Conservation (phyloP, 2,329 filamentous ascomycete species). For the Trichoderma citrinoviride region DNA sequence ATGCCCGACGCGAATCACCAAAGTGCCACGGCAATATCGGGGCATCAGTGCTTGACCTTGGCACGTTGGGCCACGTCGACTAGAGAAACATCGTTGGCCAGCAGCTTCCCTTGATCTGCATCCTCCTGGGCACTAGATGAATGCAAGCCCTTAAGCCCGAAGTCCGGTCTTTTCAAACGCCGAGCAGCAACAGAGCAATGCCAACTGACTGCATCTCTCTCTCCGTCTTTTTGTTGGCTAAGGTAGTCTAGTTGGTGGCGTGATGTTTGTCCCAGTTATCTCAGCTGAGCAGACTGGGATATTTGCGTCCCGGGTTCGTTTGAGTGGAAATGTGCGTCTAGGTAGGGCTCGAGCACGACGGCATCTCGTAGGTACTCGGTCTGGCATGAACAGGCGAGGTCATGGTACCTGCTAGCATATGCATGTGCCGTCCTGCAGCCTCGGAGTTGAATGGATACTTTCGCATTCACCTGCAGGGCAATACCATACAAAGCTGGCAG, state of each 20-base stretch:
- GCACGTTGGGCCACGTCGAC: neutral
- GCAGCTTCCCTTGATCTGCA: too few relatives aligned
- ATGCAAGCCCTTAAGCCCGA: constrained; percentile 14
- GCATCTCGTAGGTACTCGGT: neutral
- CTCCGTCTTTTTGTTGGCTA: too few relatives aligned
- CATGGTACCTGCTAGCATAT: too few relatives aligned
- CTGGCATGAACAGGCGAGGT: too few relatives aligned
- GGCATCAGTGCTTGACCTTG: neutral
- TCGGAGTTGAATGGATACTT: too few relatives aligned
- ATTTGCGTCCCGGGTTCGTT: neutral
- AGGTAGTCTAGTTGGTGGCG: neutral
- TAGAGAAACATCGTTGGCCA: too few relatives aligned
- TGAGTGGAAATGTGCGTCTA: neutral
- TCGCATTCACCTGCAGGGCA: too few relatives aligned
- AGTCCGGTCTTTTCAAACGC: neutral
- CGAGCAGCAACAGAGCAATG: too few relatives aligned
- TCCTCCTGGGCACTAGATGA: neutral
- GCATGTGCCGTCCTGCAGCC: neutral
- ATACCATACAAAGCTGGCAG: too few relatives aligned
- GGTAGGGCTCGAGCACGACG: neutral
- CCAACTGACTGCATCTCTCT: too few relatives aligned
- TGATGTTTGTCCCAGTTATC: neutral
- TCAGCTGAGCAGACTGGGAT: neutral
- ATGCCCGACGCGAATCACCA: neutral
- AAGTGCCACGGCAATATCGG: neutral